Conservation (phyloP, 148 eudicot species). For the Camellia japonica region DNA sequence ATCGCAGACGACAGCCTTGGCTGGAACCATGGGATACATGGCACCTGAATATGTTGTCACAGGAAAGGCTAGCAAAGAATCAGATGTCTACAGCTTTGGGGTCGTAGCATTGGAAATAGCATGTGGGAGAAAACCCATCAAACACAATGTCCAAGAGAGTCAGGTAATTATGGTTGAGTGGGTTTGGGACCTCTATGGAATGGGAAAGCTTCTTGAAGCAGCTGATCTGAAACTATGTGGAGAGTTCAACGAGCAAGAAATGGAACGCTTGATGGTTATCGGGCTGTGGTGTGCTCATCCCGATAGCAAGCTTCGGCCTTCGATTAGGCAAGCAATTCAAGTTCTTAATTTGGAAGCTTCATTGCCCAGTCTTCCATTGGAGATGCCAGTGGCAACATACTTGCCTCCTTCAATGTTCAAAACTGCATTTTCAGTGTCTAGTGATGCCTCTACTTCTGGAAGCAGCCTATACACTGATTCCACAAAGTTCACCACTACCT, state of each 20-base stretch:
- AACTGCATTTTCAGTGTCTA: not conserved
- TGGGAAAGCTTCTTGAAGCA: constrained; percentile 14
- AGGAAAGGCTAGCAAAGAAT: constrained; percentile 11
- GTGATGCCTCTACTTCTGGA: not conserved
- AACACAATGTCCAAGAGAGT: not conserved
- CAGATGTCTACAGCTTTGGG: constrained; percentile 19
- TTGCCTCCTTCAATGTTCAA: not conserved
- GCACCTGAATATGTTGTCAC: constrained; percentile 16
- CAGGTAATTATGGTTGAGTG: constrained; percentile 8
- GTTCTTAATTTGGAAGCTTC: constrained; percentile 17
- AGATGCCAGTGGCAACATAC: constrained; percentile 14
- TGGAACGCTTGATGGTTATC: constrained; percentile 18
- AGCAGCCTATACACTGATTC: not conserved
- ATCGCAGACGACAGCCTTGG: not conserved
- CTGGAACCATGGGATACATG: constrained; percentile 12
- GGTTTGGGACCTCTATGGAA: constrained; percentile 23
- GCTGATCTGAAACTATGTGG: constrained; percentile 2
- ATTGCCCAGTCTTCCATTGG: constrained; percentile 9
- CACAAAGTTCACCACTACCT: not conserved
- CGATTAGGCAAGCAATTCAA: constrained; percentile 14
- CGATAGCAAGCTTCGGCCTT: constrained; percentile 11
- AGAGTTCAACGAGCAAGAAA: constrained; percentile 16
- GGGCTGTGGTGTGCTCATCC: constrained; percentile 32
- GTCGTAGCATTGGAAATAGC: constrained; percentile 20
- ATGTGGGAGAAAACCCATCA: constrained; percentile 16